Base-by-base conservation (phyloP, 495 filamentous ascomycete species). In the Penicillium mononematosum region DNA sequence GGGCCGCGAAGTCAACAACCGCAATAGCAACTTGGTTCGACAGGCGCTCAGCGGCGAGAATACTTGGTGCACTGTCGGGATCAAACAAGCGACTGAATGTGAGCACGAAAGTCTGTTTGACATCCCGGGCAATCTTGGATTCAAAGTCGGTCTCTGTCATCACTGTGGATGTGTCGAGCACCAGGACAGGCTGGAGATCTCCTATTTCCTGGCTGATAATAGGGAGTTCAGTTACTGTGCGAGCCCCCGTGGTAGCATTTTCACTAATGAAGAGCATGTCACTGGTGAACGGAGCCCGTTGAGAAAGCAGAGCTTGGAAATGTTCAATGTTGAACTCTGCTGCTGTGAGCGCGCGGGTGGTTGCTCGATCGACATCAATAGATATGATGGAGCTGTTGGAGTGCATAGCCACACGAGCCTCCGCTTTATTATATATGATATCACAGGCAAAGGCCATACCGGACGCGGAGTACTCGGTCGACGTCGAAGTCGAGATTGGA, bases 371-470 rank as follows among this genome's bases (percentile, higher is more conserved):
- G 24, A 74, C 43, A 0, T 63, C 34, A 6, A 73, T 62, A 11
- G 50, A 61, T 6, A 63, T 70, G 49, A 76, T 71, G 22, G 74
- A 76, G 27, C 74, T 75, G 50, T 76, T 76, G 14, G 74, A 67
- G 50, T 75, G 74, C 74, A 76, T 76, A 1, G 61, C 59, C 0
- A 76, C 54, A 16, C 59, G 52, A 5, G 70, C 74, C 10, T 70
- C 49, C 1, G 70, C 70, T 50, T 70, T 64, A 10, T 64, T 59
- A 39, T 76, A 76, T 3, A 59, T 47, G 6, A 76, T 64, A 12
- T 71, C 68, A 55, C 74, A 76, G 36, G 70, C 74, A 53, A 76
- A 74, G 16, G 70, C 63, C 22, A 60, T 55, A 2, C 70, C 70
- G 5, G 66, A 68, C 0, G 70, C 69, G 1, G 62, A 60, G 38